A percentile compares a stretch with the other conserved stretches of the same genome.
phyloP scores from a whole-genome alignment of 306 rosid species.

The Cicer judaicum region DNA sequence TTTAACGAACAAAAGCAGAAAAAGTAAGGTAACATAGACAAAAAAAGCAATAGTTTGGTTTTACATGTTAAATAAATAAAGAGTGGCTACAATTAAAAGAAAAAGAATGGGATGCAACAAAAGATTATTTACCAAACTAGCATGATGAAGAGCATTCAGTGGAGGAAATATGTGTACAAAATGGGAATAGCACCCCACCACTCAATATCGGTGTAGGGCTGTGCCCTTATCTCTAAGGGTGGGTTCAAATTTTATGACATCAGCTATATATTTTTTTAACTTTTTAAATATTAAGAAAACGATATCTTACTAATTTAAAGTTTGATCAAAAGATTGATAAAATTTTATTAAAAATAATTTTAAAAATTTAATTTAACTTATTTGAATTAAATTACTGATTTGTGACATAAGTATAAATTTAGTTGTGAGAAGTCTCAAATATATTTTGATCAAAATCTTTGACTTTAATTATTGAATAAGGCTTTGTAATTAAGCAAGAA shows the following conservation, averaged over 20 bases:
- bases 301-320: no score
- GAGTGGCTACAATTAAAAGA: constrained; percentile 1
- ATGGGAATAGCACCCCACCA: constrained; percentile 33
- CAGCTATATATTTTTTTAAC: neutral
- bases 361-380: no score
- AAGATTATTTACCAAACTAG: constrained; percentile 41
- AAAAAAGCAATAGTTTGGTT: constrained; percentile 43
- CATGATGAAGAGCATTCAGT: constrained; percentile 44
- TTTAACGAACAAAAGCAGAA: constrained; percentile 51
- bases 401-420: neutral
- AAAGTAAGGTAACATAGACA: constrained; percentile 34
- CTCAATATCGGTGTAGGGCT: constrained; percentile 20
- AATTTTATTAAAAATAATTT: no score
- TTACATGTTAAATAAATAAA: constrained; percentile 35
- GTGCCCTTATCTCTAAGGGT: constrained; percentile 30
- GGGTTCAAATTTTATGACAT: constrained; percentile 44
- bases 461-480: constrained; percentile 37
- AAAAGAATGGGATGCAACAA: constrained; percentile 31
- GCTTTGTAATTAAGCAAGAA: constrained; percentile 37
- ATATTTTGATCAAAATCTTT: constrained; percentile 36
- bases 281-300: fast-evolving
- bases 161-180: constrained; percentile 38
- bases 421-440: constrained; percentile 39
- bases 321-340: fast-evolving
- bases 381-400: no score